Base-by-base conservation (phyloP, 192 early-diverging fungal species). In the Allomyces macrogynus region DNA sequence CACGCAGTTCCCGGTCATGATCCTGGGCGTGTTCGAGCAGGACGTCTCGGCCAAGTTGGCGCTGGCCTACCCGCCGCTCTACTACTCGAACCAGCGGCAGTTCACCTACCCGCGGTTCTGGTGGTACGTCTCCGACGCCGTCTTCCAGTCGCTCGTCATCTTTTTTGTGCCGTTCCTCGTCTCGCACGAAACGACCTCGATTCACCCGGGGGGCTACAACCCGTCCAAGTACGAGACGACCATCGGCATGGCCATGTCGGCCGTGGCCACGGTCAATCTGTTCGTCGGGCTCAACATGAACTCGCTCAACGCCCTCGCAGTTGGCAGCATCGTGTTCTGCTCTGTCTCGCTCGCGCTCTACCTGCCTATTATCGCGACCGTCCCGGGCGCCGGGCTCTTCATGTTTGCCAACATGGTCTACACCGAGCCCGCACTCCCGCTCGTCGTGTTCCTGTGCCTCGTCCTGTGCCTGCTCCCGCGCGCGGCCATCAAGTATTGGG, bases 11-110 rank as follows among this genome's bases (percentile, higher is more conserved):
- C 85, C 87, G 8, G 83, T 84, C 5, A 81, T 85, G 66, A 79
- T 78, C 20, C 69, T 82, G 43, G 84, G 90, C 60, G 80, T 88
- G 3, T 89, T 90, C 71, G 90, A 95, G 73, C 86, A 88, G 74
- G 91, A 94, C 70, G 71, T 94, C n/a, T 75, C 78, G 23, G 81
- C 82, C 0, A 72, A 83, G 26, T 77, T 78, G 5, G 82, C 83
- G 20, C 75, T 89, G 40, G 74, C 80, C 5, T 78, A 84, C 64
- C 91, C 93, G 22, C 85, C 84, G 64, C 78, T 93, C 12, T 94
- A 94, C 72, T 80, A 77, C 40, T 78, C 83, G 63, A 79, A 84
- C 24, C 78, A 84, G 64, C 75, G 77, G 49, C 80, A 90, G 23
- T 92, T 90, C 75, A 90, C 83, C 12, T 73, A 74, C 61, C 69